Evolutionary conservation across 306 rosid species (phyloP).

Genomic region (Cercis canadensis): DNA sequence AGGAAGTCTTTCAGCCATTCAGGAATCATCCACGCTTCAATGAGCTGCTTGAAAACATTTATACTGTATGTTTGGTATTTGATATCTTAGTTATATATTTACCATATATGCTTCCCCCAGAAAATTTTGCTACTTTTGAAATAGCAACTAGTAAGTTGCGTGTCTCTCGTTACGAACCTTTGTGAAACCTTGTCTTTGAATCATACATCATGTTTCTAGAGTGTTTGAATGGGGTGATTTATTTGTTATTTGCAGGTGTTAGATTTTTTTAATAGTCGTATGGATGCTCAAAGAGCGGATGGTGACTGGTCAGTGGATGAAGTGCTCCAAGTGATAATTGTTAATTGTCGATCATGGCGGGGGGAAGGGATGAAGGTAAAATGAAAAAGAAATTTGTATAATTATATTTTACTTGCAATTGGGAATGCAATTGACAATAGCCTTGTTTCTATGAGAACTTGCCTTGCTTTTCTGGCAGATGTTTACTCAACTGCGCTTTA

Average conservation of each 20-base stretch:
- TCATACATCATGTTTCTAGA: slow-evolving; percentile 12
- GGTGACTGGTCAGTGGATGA: slow-evolving; percentile 95
- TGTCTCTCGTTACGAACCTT: neutral
- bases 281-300: slow-evolving; percentile 84
- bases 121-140: slow-evolving; percentile 29
- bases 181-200: slow-evolving; percentile 2
- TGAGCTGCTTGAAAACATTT: slow-evolving; percentile 92
- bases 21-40: slow-evolving; percentile 93
- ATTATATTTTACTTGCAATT: slow-evolving; percentile 24
- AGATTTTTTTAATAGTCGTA: slow-evolving; percentile 94
- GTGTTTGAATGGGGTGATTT: slow-evolving; percentile 26
- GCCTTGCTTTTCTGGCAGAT: slow-evolving; percentile 56
- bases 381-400: slow-evolving; percentile 7
- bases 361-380: slow-evolving; percentile 98
- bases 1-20: slow-evolving; percentile 97
- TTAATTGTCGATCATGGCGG: slow-evolving; percentile 86
- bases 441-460: slow-evolving; percentile 8
- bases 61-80: slow-evolving; percentile 60
- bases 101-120: neutral
- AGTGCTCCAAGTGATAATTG: slow-evolving; percentile 89
- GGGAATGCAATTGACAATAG: neutral
- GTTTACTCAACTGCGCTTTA: slow-evolving; percentile 96
- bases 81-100: slow-evolving; percentile 4
- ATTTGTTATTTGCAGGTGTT: slow-evolving; percentile 66
- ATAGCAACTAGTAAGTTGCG: slow-evolving; percentile 26